phyloP scores from a whole-genome alignment of 192 early-diverging fungal genomes.

The Backusella psychrophila region DNA sequence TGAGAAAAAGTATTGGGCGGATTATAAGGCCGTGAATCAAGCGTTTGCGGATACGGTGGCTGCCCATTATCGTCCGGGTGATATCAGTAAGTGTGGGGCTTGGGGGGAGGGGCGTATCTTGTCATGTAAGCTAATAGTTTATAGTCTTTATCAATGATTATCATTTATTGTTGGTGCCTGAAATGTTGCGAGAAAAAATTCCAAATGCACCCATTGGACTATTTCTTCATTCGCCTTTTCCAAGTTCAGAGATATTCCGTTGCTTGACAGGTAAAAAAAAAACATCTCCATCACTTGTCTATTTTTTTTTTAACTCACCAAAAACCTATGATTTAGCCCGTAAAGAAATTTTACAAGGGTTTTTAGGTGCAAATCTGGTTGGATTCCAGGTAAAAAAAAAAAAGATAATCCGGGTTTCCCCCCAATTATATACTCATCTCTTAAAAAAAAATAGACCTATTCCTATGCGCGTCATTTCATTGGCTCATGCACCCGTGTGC shows the following conservation, averaged over 20 bases:
- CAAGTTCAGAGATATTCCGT: slow-evolving; percentile 94
- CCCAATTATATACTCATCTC: not conserved
- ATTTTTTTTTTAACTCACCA: not conserved
- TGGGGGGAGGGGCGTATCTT: too few species aligned
- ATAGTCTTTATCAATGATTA: slow-evolving; percentile 98
- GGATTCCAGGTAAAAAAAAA: slow-evolving; percentile 76
- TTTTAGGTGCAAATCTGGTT: slow-evolving; percentile 88
- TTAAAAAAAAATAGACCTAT: slow-evolving; percentile 58
- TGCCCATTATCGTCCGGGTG: slow-evolving; percentile 71
- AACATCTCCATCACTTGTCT: too few species aligned
- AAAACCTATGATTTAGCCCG: slow-evolving; percentile 47
- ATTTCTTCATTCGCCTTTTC: slow-evolving; percentile 96
- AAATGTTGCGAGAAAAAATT: slow-evolving; percentile 78
- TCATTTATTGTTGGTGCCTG: slow-evolving; percentile 90
- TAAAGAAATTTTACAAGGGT: slow-evolving; percentile 80
- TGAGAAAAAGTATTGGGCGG: slow-evolving; percentile 69
- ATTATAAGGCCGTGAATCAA: slow-evolving; percentile 82
- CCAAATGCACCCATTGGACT: slow-evolving; percentile 91
- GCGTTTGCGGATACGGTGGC: slow-evolving; percentile 73
- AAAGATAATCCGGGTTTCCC: not conserved
- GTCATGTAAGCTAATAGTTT: not conserved
- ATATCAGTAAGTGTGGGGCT: slow-evolving; percentile 61
- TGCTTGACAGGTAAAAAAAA: slow-evolving; percentile 64
- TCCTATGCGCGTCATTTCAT: slow-evolving; percentile 94
- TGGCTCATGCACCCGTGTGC: slow-evolving; percentile 87